Evolutionary conservation across 2,329 filamentous ascomycete species (phyloP).

Genomic region (Diaporthe amygdali): DNA sequence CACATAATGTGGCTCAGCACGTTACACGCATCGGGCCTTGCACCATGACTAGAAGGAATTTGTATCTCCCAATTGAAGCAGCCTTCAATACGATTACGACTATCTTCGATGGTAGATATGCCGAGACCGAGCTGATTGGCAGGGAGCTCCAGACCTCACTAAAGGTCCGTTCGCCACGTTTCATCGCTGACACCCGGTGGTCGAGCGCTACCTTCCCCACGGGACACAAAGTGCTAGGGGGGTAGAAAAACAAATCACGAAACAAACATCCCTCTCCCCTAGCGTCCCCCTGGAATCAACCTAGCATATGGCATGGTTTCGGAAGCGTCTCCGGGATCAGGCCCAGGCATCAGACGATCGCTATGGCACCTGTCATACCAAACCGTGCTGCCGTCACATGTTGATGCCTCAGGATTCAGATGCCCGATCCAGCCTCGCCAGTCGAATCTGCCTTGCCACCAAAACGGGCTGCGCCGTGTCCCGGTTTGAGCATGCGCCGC

Average conservation of each 20-base stretch:
- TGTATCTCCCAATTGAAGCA: not conserved
- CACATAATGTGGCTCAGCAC: not conserved
- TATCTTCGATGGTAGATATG: not conserved
- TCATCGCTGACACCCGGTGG: not conserved
- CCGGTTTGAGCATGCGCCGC: not conserved
- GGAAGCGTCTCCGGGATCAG: conserved; percentile 4
- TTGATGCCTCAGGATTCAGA: not conserved
- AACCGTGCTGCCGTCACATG: not conserved
- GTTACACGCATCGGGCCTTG: not conserved
- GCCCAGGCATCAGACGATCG: not conserved
- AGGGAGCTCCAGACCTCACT: not conserved
- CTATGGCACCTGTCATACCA: conserved; percentile 5
- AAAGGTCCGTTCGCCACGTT: conserved; percentile 3
- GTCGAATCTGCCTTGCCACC: not conserved
- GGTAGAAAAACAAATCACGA: conserved; percentile 10
- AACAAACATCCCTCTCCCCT: conserved; percentile 3
- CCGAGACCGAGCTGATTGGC: not conserved
- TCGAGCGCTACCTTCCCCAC: not conserved
- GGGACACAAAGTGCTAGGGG: not conserved
- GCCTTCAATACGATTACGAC: not conserved
- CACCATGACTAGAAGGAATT: not conserved
- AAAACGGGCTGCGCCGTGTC: not conserved
- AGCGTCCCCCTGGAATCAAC: not conserved
- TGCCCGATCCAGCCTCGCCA: not conserved
- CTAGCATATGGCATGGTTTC: conserved; percentile 5